A percentile compares a stretch with the other conserved stretches of the same genome.
Conservation (phyloP, 352 stramenopile species). For the Pythium coloratum region DNA sequence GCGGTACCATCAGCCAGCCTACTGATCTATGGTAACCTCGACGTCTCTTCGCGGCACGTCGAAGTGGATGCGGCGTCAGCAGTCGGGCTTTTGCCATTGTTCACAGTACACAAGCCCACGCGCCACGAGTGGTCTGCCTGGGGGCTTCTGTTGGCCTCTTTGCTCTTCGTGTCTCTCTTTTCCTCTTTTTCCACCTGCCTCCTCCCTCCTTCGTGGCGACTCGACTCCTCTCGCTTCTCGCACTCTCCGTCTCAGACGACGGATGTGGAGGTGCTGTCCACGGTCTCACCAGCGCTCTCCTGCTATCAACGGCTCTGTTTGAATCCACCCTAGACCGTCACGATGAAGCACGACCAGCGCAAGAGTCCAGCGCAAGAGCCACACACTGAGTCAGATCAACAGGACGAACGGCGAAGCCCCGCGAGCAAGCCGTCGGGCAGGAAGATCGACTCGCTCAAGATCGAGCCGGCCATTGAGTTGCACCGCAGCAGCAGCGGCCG, state of each 20-base stretch:
- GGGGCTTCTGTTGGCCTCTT: background rate
- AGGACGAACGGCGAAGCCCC: background rate
- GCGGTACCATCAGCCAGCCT: background rate
- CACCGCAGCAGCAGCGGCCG: slow-evolving; percentile 30
- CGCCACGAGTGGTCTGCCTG: background rate
- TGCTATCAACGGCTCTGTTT: background rate
- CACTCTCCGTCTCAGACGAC: background rate
- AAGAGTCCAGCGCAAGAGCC: slow-evolving; percentile 16
- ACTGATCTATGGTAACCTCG: slow-evolving; percentile 15
- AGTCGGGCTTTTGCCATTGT: background rate
- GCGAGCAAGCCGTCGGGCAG: background rate
- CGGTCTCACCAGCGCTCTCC: slow-evolving; percentile 2
- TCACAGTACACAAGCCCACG: background rate
- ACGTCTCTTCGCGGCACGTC: slow-evolving; percentile 20
- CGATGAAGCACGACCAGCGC: slow-evolving; percentile 23
- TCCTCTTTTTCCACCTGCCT: background rate
- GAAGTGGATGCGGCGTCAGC: slow-evolving; percentile 8
- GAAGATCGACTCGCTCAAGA: slow-evolving; percentile 26
- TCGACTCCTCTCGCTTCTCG: slow-evolving; percentile 8
- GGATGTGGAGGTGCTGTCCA: background rate
- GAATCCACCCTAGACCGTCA: background rate
- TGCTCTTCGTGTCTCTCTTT: slow-evolving; percentile 6
- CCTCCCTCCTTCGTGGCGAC: too few relatives aligned
- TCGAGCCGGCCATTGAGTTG: slow-evolving; percentile 25
- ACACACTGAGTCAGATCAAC: background rate